Base-by-base conservation (phyloP, 2,329 filamentous ascomycete species). In the Botrytis tulipae region DNA sequence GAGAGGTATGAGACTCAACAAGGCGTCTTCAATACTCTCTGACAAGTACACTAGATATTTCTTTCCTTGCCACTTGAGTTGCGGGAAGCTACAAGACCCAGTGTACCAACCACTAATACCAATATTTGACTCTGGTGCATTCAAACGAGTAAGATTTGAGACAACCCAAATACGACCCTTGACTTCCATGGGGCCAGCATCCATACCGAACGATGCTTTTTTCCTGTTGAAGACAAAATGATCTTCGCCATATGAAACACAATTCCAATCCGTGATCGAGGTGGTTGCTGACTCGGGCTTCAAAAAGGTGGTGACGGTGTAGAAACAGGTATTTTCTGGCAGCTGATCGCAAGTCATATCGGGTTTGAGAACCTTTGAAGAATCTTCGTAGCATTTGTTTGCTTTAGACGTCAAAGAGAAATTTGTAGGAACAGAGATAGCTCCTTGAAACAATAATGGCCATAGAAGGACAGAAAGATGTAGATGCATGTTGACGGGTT, bases 211-310 rank as follows among this genome's bases (percentile, higher is more conserved):
- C 59, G 2, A 22, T 25, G 32, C 59, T 16, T 61, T 61, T n/a
- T 22, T 40, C 22, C 59, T 40, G 12, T 40, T 61, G 35, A 61
- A 61, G 12, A 61, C 32, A 61, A 61, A 61, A 18, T 61, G 59
- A 37, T 61, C 59, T 12, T 35, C 35, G 10, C 35, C 59, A 61
- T 61, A 61, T 4, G 59, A 61, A 40, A 61, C 22, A n/a, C 35
- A 61, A 61, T 61, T 40, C 59, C 35, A 61, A 37, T 61, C 59
- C 12, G 59, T 61, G 35, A 61, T 61, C 14, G 59, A 25, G 59
- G 59, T 61, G 59, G 59, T 61, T 40, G 35, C 59, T n/a, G 59
- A 61, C 59, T 61, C 22, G 59, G 59, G 59, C 22, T 61, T 25
- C 35, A 35, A 40, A 16, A n/a, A 25, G 35, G 35, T 40, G 35